Conservation (phyloP, 2,329 filamentous ascomycete species). For the Xylariales sp. region DNA sequence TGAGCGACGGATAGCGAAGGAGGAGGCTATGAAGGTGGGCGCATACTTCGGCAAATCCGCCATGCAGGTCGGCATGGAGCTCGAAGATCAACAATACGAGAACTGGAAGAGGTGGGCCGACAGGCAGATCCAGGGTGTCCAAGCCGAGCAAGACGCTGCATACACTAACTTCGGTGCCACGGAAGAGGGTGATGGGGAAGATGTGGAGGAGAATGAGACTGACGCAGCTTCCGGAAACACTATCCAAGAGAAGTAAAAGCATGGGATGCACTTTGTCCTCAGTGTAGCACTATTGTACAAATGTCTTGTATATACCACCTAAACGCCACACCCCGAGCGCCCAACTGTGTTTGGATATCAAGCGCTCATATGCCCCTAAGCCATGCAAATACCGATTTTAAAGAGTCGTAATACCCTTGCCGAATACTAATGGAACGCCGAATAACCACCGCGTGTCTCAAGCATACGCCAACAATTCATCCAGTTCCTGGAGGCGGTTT, state of each 20-base stretch:
- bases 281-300: conserved; percentile 47
- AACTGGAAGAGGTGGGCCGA: conserved; percentile 73
- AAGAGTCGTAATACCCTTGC: conserved; percentile 21
- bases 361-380: conserved; percentile 14
- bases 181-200: conserved; percentile 39
- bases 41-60: conserved; percentile 87
- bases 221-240: conserved; percentile 9
- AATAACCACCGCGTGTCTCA: conserved; percentile 4
- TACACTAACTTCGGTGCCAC: conserved; percentile 43
- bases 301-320: conserved; percentile 36
- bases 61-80: conserved; percentile 80
- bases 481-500: conserved; percentile 42
- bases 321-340: conserved; percentile 24
- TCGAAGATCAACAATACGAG: conserved; percentile 85
- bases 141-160: conserved; percentile 42
- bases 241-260: neutral
- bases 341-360: conserved; percentile 16
- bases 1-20: conserved; percentile 81
- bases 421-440: neutral
- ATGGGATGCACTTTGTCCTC: conserved; percentile 26
- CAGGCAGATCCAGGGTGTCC: conserved; percentile 44
- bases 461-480: conserved; percentile 23
- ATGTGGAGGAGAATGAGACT: conserved; percentile 32
- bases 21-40: conserved; percentile 87
- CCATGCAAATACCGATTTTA: conserved; percentile 27